Base-by-base conservation (phyloP, 139 green algal species). In the Pseudopediastrum boryanum region DNA sequence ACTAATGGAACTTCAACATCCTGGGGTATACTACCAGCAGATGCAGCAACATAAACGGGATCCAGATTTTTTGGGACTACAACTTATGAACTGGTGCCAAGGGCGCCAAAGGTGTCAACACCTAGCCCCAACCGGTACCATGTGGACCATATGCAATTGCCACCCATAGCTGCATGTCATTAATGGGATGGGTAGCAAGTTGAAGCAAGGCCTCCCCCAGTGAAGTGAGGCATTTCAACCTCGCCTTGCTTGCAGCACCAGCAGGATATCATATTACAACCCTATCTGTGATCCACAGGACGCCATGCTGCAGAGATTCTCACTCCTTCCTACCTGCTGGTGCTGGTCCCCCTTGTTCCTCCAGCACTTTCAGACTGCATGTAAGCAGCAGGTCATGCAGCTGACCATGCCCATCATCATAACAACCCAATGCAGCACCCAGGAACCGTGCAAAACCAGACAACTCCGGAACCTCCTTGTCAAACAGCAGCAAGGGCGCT, bases 381-480 rank as follows among this genome's bases (percentile, higher is more conserved):
- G 46, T 29, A 44, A 62, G 25, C 41, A 79, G 42, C 41, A 41
- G 29, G 29, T 27, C n/a, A 42, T 71, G 25, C 51, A 82, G 64
- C 25, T 52, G 23, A 0, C 5, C 38, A 44, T 76, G 62, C 2
- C 65, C 50, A 21, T 41, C 10, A 31, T 77, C 65, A 39, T 64
- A 82, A 16, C 21, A 54, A 31, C 76, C 76, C 27, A 74, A 21
- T 16, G 68, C 76, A 1, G 76, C 64, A 3, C 41, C 41, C 4
- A 39, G 36, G 43, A 76, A 82, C 29, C 65, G 58, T 2, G 1
- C 46, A 41, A 71, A 82, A 27, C 76, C 76, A 7, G n/a, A 8
- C 50, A 82, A 29, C 76, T 82, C 76, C 33, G 70, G 50, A 10
- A 75, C 21, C 44, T 75, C 44, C 25, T 75, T 46, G 13, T 44